phyloP scores from a whole-genome alignment of 345 rosid genomes.

The Eutrema japonicum region DNA sequence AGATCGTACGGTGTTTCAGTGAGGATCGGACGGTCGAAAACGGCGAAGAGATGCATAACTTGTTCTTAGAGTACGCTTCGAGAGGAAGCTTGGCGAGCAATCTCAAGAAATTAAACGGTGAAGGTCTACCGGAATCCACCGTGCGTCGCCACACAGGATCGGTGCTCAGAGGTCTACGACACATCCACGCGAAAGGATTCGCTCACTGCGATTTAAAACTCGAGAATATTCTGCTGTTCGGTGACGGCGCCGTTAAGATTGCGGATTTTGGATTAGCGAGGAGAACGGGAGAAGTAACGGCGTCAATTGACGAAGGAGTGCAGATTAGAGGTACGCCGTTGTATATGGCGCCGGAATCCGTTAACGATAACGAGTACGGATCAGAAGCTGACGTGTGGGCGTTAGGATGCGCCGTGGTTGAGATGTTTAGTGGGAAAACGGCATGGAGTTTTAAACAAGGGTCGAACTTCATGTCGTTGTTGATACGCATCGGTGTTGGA shows the following conservation, averaged over 20 bases:
- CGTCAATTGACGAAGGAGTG: constrained; percentile 12
- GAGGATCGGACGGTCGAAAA: constrained; percentile 47
- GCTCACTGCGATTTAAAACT: constrained; percentile 78
- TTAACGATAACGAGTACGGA: constrained; percentile 59
- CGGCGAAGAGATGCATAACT: constrained; percentile 57
- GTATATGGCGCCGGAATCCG: constrained; percentile 82
- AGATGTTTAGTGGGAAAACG: constrained; percentile 74
- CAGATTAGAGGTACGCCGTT: constrained; percentile 75
- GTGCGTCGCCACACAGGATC: constrained; percentile 53
- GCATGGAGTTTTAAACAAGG: constrained; percentile 58
- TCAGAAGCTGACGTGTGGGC: constrained; percentile 90
- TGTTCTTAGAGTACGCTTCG: constrained; percentile 74
- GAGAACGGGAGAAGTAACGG: constrained; percentile 43
- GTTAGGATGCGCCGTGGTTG: constrained; percentile 71
- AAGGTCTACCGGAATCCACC: constrained; percentile 57
- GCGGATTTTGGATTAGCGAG: constrained; percentile 83
- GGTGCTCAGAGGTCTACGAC: constrained; percentile 60
- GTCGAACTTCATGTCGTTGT: constrained; percentile 45
- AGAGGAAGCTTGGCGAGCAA: constrained; percentile 63
- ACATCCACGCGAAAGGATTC: constrained; percentile 65
- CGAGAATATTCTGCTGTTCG: constrained; percentile 59
- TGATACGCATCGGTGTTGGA: constrained; percentile 63
- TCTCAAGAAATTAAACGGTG: constrained; percentile 46
- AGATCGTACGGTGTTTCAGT: constrained; percentile 63
- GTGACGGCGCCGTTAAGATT: constrained; percentile 53